Evolutionary conservation across 768 basidiomycete genomes (phyloP).

Genomic region (Punctularia strigosozonata): DNA sequence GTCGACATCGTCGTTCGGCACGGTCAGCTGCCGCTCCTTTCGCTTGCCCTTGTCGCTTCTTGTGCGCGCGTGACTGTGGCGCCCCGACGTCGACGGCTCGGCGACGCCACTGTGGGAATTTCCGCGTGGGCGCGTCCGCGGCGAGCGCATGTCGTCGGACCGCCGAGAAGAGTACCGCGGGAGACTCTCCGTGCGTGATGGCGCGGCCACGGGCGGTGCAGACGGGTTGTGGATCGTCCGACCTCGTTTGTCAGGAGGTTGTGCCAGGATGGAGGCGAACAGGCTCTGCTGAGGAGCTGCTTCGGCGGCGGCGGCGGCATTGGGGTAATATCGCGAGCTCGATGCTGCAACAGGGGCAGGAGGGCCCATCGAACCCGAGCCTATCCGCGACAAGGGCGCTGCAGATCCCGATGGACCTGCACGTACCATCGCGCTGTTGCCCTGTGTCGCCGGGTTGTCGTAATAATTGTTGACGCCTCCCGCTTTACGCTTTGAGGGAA

Average conservation of each 20-base stretch:
- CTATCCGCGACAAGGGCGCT: neutral
- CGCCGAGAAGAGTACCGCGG: constrained; percentile 5
- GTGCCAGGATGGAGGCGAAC: constrained; percentile 65
- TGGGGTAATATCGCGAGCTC: constrained; percentile 1
- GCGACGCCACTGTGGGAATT: constrained; percentile 8
- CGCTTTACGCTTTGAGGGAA: constrained; percentile 14
- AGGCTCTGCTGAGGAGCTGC: constrained; percentile 44
- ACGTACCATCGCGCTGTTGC: constrained; percentile 26
- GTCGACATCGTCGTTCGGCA: constrained; percentile 50
- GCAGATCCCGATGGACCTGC: too few species aligned
- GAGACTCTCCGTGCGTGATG: constrained; percentile 10
- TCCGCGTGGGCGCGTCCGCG: constrained; percentile 3
- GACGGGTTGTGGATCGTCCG: constrained; percentile 67
- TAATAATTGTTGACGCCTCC: constrained; percentile 32
- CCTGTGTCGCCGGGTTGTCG: constrained; percentile 39
- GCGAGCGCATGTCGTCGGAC: constrained; percentile 3
- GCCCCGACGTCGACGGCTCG: constrained; percentile 9
- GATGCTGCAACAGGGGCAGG: constrained; percentile 17
- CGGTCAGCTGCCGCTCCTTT: constrained; percentile 14
- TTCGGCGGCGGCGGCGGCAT: constrained; percentile 18
- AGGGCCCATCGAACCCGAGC: constrained; percentile 35
- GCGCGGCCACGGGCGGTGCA: constrained; percentile 54
- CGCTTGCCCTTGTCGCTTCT: constrained; percentile 8
- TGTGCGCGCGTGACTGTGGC: constrained; percentile 4
- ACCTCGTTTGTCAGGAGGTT: constrained; percentile 64